These are phyloP conservation scores for Globisporangium nunn DNA, from an alignment of 352 stramenopile species.

Conservation along the genomic window DNA sequence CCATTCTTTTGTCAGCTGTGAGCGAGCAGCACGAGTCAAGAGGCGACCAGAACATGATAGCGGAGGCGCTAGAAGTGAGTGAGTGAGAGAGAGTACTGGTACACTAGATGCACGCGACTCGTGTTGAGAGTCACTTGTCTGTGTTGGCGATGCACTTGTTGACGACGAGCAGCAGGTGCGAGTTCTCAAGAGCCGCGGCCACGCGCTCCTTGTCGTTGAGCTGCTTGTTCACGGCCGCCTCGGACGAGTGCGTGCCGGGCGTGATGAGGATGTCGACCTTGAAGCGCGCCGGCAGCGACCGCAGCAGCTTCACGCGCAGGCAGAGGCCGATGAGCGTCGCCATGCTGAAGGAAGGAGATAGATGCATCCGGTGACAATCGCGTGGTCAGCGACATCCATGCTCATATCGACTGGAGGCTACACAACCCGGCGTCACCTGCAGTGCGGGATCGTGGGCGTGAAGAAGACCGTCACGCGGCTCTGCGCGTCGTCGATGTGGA, in stretches of 20 bases:
- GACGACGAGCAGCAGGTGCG: constrained; percentile 93
- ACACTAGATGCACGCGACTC: not conserved
- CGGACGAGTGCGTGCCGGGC: constrained; percentile 91
- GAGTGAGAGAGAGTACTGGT: constrained; percentile 1
- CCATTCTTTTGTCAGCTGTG: constrained; percentile 4
- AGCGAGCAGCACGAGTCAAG: not conserved
- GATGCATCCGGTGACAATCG: too few species aligned
- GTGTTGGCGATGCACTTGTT: constrained; percentile 95
- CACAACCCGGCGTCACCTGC: constrained; percentile 35
- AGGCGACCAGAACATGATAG: not conserved
- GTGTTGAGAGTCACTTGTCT: constrained; percentile 45
- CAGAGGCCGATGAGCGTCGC: constrained; percentile 95
- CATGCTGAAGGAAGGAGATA: constrained; percentile 64
- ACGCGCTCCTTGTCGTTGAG: constrained; percentile 97
- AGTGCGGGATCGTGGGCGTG: constrained; percentile 96
- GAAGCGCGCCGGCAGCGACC: constrained; percentile 90
- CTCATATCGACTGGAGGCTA: too few species aligned
- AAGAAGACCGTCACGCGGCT: constrained; percentile 82
- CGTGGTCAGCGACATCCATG: too few species aligned
- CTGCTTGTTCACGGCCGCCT: constrained; percentile 96
- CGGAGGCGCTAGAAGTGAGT: not conserved
- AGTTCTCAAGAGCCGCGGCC: constrained; percentile 93
- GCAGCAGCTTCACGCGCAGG: constrained; percentile 93
- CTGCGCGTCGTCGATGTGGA: constrained; percentile 78
- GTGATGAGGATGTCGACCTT: constrained; percentile 94